phyloP scores from a whole-genome alignment of 2,329 filamentous ascomycete species.

The Coniella vitis region DNA sequence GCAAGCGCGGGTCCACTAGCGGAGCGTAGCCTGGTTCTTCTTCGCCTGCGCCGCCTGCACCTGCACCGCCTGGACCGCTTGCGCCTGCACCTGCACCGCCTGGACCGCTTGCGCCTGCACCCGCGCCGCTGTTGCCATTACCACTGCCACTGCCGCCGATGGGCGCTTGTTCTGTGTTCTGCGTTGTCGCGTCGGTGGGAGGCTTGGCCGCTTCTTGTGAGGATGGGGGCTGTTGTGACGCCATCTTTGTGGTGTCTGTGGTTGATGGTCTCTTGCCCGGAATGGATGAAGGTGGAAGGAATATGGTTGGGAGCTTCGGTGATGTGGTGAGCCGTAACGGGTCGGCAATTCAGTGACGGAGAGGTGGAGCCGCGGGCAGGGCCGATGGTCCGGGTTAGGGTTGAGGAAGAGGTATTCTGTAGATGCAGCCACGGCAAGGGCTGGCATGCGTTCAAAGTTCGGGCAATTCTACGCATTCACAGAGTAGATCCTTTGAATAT shows the following conservation, averaged over 20 bases:
- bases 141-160: not conserved
- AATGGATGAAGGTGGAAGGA: not conserved
- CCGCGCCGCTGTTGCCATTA: conserved; percentile 17
- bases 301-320: no score
- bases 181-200: no score
- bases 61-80: conserved; percentile 15
- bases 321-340: no score
- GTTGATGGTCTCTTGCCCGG: not conserved
- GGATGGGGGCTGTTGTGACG: conserved; percentile 1
- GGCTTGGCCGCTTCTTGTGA: conserved; percentile 19
- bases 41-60: not conserved
- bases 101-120: conserved; percentile 13
- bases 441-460: no score
- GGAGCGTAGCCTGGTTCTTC: conserved; percentile 7
- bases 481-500: no score
- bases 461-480: no score
- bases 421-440: no score
- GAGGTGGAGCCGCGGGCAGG: no score
- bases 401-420: no score
- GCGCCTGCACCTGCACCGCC: conserved; percentile 12
- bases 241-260: not conserved
- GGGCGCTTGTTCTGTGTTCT: no score
- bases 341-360: no score
- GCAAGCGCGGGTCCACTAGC: conserved; percentile 40
- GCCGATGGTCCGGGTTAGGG: no score